A percentile compares a stretch with the other conserved stretches of the same genome.
These are phyloP conservation scores for Nemophila menziesii DNA, from an alignment of 257 asterid species.

Conservation along the genomic window DNA sequence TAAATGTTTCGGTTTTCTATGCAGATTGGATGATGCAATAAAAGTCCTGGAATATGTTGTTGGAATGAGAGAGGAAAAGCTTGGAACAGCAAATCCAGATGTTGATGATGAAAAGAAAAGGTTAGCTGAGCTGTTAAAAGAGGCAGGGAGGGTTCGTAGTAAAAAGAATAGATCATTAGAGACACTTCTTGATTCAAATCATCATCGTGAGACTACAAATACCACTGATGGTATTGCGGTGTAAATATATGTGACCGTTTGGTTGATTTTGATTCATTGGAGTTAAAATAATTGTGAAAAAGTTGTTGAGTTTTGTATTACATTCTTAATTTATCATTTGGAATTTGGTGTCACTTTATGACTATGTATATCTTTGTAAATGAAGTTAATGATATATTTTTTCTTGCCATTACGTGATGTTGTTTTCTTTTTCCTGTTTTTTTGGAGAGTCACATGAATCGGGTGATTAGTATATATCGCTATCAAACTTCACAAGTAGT, in stretches of 20 bases:
- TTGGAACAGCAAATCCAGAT: slow-evolving; percentile 94
- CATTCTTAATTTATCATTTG: slow-evolving; percentile 9
- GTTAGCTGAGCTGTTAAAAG: slow-evolving; percentile 70
- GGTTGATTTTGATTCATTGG: slow-evolving; percentile 30
- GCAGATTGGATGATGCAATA: slow-evolving; percentile 83
- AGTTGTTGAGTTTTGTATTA: slow-evolving; percentile 14
- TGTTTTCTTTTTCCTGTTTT: too few relatives aligned
- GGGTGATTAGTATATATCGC: too few relatives aligned
- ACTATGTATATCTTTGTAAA: slow-evolving; percentile 9
- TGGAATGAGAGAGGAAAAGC: slow-evolving; percentile 90
- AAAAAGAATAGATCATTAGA: slow-evolving; percentile 72
- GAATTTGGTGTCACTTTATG: slow-evolving; percentile 11
- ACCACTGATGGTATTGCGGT: slow-evolving; percentile 37
- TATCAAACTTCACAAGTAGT: too few relatives aligned
- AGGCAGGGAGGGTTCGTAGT: slow-evolving; percentile 63
- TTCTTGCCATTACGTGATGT: too few relatives aligned
- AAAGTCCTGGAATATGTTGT: slow-evolving; percentile 68
- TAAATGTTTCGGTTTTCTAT: slow-evolving; percentile 4
- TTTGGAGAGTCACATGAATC: too few relatives aligned
- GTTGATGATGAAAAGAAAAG: slow-evolving; percentile 88
- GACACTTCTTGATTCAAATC: slow-evolving; percentile 59
- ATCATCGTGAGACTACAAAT: slow-evolving; percentile 21
- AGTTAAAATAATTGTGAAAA: slow-evolving; percentile 12
- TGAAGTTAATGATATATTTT: slow-evolving; percentile 4
- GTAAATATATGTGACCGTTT: slow-evolving; percentile 42